Percentiles rank a stretch among this genome's conserved stretches.
phyloP scores from a whole-genome alignment of 805 yeast genomes.

The Kodamaea neixiangensis region DNA sequence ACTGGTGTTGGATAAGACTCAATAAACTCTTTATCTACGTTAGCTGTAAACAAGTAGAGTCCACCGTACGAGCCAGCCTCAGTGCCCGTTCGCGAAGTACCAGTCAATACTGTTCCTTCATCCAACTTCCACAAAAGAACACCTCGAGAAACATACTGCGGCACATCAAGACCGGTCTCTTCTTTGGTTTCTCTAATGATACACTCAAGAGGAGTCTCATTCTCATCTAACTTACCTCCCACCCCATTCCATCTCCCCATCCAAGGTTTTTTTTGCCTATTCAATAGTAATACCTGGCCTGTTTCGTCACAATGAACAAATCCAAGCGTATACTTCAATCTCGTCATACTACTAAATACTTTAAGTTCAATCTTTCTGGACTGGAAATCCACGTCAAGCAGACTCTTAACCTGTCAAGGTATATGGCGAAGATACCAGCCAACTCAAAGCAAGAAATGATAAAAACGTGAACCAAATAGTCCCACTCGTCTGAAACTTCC shows the following conservation, averaged over 20 bases:
- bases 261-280: constrained; percentile 46
- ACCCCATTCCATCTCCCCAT: constrained; percentile 53
- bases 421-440: too few species aligned
- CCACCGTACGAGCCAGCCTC: constrained; percentile 26
- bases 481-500: background rate
- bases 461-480: too few species aligned
- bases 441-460: too few species aligned
- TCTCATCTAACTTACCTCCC: constrained; percentile 42
- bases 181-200: constrained; percentile 43
- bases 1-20: constrained; percentile 30
- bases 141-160: constrained; percentile 34
- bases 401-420: background rate
- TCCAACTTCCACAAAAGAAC: constrained; percentile 35
- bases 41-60: constrained; percentile 42
- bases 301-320: constrained; percentile 31
- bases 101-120: constrained; percentile 7
- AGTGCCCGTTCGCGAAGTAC: constrained; percentile 1
- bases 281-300: constrained; percentile 34
- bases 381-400: too few species aligned
- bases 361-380: background rate
- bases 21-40: constrained; percentile 25
- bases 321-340: constrained; percentile 26
- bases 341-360: background rate
- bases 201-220: constrained; percentile 40
- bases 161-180: constrained; percentile 40